A percentile compares a stretch with the other conserved stretches of the same genome.
Conservation (phyloP, 208 protist genomes). For the Kentomonas sorsogonicus region DNA sequence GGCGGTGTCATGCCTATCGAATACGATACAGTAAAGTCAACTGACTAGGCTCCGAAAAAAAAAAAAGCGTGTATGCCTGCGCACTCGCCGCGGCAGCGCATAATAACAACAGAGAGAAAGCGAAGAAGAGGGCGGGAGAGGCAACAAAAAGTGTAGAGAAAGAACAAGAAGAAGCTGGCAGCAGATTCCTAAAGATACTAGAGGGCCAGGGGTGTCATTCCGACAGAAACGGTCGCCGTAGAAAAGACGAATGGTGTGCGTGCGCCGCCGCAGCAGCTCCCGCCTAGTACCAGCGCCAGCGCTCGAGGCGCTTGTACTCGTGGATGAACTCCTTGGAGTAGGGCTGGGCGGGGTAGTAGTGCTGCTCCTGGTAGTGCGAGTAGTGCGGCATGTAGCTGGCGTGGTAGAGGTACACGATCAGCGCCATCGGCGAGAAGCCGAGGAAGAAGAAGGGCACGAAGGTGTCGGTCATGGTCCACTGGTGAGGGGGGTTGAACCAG, state of each 20-base stretch:
- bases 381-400: conserved; percentile 87
- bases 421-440: conserved; percentile 74
- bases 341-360: conserved; percentile 86
- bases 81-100: too few species aligned
- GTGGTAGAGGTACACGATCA: conserved; percentile 80
- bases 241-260: too few species aligned
- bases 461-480: conserved; percentile 89
- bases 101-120: neutral
- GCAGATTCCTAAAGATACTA: neutral
- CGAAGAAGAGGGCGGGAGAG: neutral
- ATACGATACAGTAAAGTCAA: too few species aligned
- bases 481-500: conserved; percentile 90
- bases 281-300: conserved; percentile 85
- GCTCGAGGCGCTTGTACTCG: conserved; percentile 86
- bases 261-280: neutral
- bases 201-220: neutral
- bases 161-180: neutral
- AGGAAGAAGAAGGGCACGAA: conserved; percentile 82
- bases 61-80: too few species aligned
- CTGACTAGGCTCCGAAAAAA: too few species aligned
- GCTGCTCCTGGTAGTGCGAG: conserved; percentile 88
- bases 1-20: too few species aligned
- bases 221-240: too few species aligned
- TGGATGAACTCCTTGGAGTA: conserved; percentile 92
- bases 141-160: neutral